phyloP scores from a whole-genome alignment of 306 rosid genomes.

The Cucumis cinereus region DNA sequence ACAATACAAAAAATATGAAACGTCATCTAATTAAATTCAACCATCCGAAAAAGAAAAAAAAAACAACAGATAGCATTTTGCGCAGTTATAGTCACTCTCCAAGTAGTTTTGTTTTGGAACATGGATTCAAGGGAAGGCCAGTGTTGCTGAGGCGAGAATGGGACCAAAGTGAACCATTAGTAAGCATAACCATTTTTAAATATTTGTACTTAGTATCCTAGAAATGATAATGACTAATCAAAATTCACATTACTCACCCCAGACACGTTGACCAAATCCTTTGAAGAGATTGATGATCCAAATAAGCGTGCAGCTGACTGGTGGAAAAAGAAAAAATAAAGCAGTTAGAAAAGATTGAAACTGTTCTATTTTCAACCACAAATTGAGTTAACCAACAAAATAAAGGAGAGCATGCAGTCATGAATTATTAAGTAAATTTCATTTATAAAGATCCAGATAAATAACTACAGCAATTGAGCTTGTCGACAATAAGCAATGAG shows the following conservation, averaged over 20 bases:
- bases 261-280: conserved; percentile 70
- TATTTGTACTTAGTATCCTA: not conserved
- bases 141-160: no score
- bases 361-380: not conserved
- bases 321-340: conserved; percentile 4
- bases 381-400: no score
- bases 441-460: not conserved
- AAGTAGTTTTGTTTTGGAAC: not conserved
- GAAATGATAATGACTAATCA: not conserved
- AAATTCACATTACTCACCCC: conserved; percentile 45
- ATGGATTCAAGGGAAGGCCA: not conserved
- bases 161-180: not conserved
- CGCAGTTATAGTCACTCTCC: not conserved
- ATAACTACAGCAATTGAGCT: not conserved
- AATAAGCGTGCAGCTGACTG: conserved; percentile 94
- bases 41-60: not conserved
- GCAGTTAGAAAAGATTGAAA: not conserved
- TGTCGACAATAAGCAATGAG: not conserved
- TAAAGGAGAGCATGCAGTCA: not conserved
- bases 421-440: not conserved
- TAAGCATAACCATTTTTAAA: not conserved
- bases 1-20: not conserved
- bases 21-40: not conserved
- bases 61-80: not conserved
- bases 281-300: conserved; percentile 74